phyloP scores from a whole-genome alignment of 2,329 filamentous ascomycete species.

The Hypoxylon sp. region DNA sequence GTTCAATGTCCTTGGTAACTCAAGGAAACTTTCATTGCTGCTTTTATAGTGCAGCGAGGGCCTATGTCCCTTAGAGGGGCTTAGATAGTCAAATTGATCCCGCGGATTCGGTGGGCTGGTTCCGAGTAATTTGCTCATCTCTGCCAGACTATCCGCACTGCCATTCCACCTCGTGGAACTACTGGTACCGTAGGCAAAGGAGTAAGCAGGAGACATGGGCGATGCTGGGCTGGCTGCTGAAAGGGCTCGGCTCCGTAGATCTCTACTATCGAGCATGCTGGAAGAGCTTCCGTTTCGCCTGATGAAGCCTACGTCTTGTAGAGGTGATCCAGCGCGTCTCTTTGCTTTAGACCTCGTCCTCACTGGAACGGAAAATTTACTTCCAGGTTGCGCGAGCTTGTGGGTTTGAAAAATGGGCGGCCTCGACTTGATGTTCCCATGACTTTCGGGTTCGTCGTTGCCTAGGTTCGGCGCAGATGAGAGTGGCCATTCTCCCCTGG shows the following conservation, averaged over 20 bases:
- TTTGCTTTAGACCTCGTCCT: conserved; percentile 35
- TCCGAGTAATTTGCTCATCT: conserved; percentile 32
- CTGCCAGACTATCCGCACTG: conserved; percentile 35
- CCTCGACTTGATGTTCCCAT: neutral
- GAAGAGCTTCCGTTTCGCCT: conserved; percentile 41
- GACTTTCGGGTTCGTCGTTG: conserved; percentile 2
- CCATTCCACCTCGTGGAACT: conserved; percentile 37
- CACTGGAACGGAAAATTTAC: conserved; percentile 25
- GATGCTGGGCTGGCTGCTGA: conserved; percentile 33
- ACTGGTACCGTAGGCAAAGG: conserved; percentile 37
- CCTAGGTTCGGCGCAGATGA: neutral
- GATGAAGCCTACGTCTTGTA: conserved; percentile 28
- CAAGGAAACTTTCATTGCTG: conserved; percentile 41
- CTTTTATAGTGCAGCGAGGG: conserved; percentile 38
- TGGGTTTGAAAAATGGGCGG: conserved; percentile 13
- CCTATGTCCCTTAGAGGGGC: conserved; percentile 20
- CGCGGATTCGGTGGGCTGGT: conserved; percentile 29
- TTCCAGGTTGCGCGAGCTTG: conserved; percentile 2
- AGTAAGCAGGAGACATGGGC: conserved; percentile 39
- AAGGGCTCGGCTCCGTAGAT: conserved; percentile 28
- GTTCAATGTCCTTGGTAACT: conserved; percentile 36
- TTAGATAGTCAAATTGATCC: conserved; percentile 30
- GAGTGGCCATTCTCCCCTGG: neutral
- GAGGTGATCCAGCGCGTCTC: conserved; percentile 36
- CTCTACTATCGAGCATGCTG: conserved; percentile 34